phyloP scores from a whole-genome alignment of 2,329 filamentous ascomycete genomes.

The Sarocladiaceae sp. region DNA sequence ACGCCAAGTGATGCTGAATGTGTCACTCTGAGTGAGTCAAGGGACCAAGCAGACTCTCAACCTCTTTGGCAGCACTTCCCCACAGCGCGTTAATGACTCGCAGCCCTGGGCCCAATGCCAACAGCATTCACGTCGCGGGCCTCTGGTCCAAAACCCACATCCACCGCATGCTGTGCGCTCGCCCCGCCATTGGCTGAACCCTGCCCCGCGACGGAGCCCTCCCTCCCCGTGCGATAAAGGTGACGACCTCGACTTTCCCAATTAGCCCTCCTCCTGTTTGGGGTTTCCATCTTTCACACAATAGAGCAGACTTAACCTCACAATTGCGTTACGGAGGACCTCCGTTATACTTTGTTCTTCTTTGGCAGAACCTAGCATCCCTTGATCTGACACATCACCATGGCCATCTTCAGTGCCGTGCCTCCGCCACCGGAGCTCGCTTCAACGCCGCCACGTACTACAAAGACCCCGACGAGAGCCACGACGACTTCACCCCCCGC shows the following conservation, averaged over 20 bases:
- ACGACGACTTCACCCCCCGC: conserved; percentile 13
- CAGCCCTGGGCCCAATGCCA: neutral
- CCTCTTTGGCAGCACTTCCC: neutral
- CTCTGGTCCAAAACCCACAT: neutral
- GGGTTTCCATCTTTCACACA: neutral
- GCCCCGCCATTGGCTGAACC: conserved; percentile 11
- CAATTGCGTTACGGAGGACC: too few relatives aligned
- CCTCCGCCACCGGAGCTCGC: conserved; percentile 39
- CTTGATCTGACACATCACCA: conserved; percentile 18
- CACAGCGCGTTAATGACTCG: conserved; percentile 7
- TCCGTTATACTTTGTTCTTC: neutral
- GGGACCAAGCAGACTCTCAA: too few relatives aligned
- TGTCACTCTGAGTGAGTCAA: too few relatives aligned
- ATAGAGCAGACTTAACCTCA: too few relatives aligned
- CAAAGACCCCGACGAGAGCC: conserved; percentile 2
- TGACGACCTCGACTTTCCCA: conserved; percentile 7
- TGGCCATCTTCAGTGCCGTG: conserved; percentile 49
- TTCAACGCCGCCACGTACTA: conserved; percentile 11
- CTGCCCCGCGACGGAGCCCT: conserved; percentile 5
- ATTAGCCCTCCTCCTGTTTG: neutral
- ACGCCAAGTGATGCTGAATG: too few relatives aligned
- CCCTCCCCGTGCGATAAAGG: neutral
- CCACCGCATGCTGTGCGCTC: conserved; percentile 12
- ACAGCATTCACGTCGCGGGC: neutral
- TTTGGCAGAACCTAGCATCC: neutral